Evolutionary conservation across 176 grass and related monocot species (phyloP).

Genomic region (Metroxylon sagu): DNA sequence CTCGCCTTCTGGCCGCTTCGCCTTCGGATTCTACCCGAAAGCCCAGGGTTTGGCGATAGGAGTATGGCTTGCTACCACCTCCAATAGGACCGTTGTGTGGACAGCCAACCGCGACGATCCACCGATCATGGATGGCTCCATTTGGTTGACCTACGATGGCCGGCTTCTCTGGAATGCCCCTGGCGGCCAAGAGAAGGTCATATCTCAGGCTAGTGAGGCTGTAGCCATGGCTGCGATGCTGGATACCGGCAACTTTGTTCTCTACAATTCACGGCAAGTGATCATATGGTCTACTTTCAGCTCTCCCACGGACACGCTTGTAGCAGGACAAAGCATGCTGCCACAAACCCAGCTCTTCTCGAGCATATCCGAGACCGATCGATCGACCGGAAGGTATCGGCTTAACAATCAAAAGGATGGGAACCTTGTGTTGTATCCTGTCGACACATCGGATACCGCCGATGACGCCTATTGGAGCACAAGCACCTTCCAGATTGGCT

Average conservation of each 20-base stretch:
- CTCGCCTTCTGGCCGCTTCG: constrained; percentile 31
- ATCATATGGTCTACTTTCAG: constrained; percentile 29
- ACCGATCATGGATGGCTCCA: constrained; percentile 14
- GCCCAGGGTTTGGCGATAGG: constrained; percentile 29
- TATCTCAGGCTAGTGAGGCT: constrained; percentile 9
- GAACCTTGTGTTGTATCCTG: constrained; percentile 30
- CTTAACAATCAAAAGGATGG: constrained; percentile 20
- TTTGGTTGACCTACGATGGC: constrained; percentile 25
- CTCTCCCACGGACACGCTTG: constrained; percentile 32
- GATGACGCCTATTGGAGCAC: constrained; percentile 27
- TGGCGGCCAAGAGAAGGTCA: constrained; percentile 18
- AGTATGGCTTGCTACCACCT: constrained; percentile 21
- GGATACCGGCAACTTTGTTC: constrained; percentile 26
- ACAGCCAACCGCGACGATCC: constrained; percentile 33
- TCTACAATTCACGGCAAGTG: constrained; percentile 9
- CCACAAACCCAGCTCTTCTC: constrained; percentile 19
- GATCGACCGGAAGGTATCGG: constrained; percentile 25
- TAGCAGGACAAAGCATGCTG: constrained; percentile 29
- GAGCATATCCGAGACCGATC: constrained; percentile 20
- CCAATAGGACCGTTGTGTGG: constrained; percentile 19
- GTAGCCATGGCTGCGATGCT: constrained; percentile 21
- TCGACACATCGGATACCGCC: constrained; percentile 5
- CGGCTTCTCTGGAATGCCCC: constrained; percentile 31
- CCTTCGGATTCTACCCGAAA: constrained; percentile 34
- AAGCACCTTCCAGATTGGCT: constrained; percentile 26